Evolutionary conservation across 768 basidiomycete genomes (phyloP), one percentile per base, ranked within the genome.

Genomic region (Cantharellus cinnabarinus): DNA sequence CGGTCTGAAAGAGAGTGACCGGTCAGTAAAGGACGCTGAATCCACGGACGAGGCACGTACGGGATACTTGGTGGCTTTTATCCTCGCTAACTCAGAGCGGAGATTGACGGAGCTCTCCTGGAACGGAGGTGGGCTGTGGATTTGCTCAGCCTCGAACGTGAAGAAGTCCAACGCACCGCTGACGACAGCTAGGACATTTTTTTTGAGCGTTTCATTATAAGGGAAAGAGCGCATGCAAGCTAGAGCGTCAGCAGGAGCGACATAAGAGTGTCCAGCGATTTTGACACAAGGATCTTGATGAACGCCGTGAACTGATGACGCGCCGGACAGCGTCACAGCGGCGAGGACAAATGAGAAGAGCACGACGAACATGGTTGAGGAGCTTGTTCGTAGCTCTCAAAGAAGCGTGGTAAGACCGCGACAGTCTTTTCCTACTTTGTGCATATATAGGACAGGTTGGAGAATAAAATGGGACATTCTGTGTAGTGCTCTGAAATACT

Each of bases 161-260:
- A 68, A 78, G 64, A 79, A 78, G 58, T 66, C 63, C 63, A 71
- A 66, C 60, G 77, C 73, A 54, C 75, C 74, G 37, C 74, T 72
- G 41, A 70, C 73, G 56, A 76, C 70, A 10, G 71, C 71, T 59
- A 78, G 66, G 41, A 77, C 75, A 66, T 79, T 79, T 63, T 77
- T 73, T 41, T 75, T 72, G 10, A 79, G 66, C n/a, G 75, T 77
- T 64, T 78, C 76, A 61, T 77, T 77, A 69, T 78, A 78, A 0
- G 77, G 75, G 64, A 78, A 79, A 7, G 76, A 74, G 66, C 75
- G 78, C 65, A 76, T 68, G 65, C 80, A 82, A 0, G 79, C 77
- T 42, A 81, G 70, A 15, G 75, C 79, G 61, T 79, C 76, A 2
- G 74, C 70, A 7, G 81, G 78, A 5, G 68, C 70, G 4, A 73